phyloP scores from a whole-genome alignment of 2,329 filamentous ascomycete genomes.

The Hansfordia pulvinata region DNA sequence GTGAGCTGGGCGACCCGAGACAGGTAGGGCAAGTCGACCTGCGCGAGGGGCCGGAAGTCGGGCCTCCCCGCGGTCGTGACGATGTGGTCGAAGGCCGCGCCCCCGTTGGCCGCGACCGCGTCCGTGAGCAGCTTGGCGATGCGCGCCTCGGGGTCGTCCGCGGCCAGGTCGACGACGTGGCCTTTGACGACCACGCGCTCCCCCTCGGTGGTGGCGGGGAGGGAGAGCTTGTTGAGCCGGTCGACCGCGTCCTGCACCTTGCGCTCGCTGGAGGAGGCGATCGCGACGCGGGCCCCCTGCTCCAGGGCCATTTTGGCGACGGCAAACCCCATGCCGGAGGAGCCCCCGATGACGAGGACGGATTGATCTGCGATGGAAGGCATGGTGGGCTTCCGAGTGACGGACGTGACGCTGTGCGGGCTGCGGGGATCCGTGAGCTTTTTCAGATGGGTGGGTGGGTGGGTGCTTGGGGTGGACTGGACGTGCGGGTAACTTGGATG shows the following conservation, averaged over 20 bases:
- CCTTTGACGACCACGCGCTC: no score
- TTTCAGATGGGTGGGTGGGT: no score
- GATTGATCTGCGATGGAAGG: constrained; percentile 11
- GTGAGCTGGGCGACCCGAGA: constrained; percentile 31
- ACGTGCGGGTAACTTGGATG: no score
- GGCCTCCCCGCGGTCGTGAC: constrained; percentile 41
- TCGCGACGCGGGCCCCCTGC: constrained; percentile 38
- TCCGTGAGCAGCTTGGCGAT: constrained; percentile 29
- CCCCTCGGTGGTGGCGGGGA: no score
- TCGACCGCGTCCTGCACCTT: constrained; percentile 32
- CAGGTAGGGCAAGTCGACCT: constrained; percentile 24
- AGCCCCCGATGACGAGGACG: constrained; percentile 49
- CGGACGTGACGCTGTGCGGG: no score
- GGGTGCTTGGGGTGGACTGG: no score
- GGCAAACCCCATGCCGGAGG: constrained; percentile 46
- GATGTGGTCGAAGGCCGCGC: constrained; percentile 36
- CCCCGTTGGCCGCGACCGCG: constrained; percentile 10
- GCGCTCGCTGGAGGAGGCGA: constrained; percentile 41
- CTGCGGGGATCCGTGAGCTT: no score
- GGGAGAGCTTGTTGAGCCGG: constrained; percentile 23
- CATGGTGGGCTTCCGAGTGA: no score
- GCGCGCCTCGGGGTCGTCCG: constrained; percentile 29
- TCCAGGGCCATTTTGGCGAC: constrained; percentile 45
- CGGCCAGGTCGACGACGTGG: constrained; percentile 31
- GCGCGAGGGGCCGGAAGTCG: constrained; percentile 21